Conservation (phyloP, 352 stramenopile species). For the Pythium grandisporangium region DNA sequence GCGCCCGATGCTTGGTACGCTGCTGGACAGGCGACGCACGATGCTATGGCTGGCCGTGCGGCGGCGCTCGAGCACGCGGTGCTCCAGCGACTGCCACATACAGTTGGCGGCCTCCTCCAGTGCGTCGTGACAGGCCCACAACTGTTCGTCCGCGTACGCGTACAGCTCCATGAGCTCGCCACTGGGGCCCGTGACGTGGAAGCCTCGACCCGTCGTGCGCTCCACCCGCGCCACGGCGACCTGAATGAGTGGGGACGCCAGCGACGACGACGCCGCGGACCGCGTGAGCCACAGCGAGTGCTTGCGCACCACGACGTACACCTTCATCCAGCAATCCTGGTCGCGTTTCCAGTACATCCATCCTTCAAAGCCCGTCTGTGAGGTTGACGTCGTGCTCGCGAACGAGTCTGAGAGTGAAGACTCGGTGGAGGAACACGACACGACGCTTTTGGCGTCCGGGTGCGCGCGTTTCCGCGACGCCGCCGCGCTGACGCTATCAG, state of each 20-base stretch:
- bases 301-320: slow-evolving; percentile 57
- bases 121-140: slow-evolving; percentile 49
- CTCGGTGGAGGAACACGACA: slow-evolving; percentile 33
- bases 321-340: slow-evolving; percentile 61
- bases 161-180: slow-evolving; percentile 73
- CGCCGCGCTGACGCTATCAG: not conserved
- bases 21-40: not conserved
- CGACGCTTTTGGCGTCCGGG: slow-evolving; percentile 18
- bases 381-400: slow-evolving; percentile 17
- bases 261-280: slow-evolving; percentile 15
- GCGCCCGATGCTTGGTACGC: not conserved
- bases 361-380: no score
- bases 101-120: slow-evolving; percentile 40
- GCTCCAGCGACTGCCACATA: slow-evolving; percentile 9
- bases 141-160: slow-evolving; percentile 47
- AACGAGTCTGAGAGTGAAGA: slow-evolving; percentile 22
- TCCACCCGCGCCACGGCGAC: slow-evolving; percentile 49
- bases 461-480: slow-evolving; percentile 19
- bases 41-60: slow-evolving; percentile 7
- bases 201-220: slow-evolving; percentile 30
- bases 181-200: slow-evolving; percentile 35
- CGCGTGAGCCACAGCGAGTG: slow-evolving; percentile 64
- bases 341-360: slow-evolving; percentile 78
- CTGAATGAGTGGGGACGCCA: slow-evolving; percentile 44
- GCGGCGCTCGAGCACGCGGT: not conserved